Base-by-base conservation (phyloP, 768 basidiomycete species). In the Boletus rubescentipes region DNA sequence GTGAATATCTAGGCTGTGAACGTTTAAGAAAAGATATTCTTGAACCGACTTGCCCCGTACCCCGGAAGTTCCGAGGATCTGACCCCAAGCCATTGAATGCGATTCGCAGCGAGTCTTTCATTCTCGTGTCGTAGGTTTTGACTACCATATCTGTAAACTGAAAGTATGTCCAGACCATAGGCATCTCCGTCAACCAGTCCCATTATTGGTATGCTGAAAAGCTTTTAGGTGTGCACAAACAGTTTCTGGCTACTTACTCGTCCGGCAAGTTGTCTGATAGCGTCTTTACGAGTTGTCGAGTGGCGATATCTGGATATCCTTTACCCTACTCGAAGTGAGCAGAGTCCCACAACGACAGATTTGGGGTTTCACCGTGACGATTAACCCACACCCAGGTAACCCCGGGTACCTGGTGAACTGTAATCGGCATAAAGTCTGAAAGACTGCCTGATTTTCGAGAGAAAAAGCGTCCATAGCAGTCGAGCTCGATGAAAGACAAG, bases 281-380 rank as follows among this genome's bases (percentile, higher is more conserved):
- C 0, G 79, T 82, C 53, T 84, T 84, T 41, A 95, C 81, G 8
- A 98, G 78, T 59, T 95, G 86, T 8, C 93, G 80, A 1, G 97
- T 96, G 3, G 93, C 88, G 5, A 97, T 72, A 66, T 99, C 97
- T 0, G 97, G 97, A 71, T 96, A 98, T 3, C 97, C 97, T 68
- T 97, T 98, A 0, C 97, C 97, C 94, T 97, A 60, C 10, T 49
- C 18, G 2, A 42, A 31, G 31, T 66, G 42, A 65, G 53, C 15
- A 8, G 41, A 9, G 8, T 44, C 26, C 34, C n/a, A 43, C 18
- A 35, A 29, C 32, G 39, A 29, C 10, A 29, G 14, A 29, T 0
- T 16, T 12, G 14, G n/a, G 14, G 8, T 44, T 57, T 46, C 18
- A 91, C 94, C 5, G 94, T 96, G 62, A 96, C 79, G 39, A 93